Percentiles rank a stretch among this genome's conserved stretches.
Evolutionary conservation across 1,139 yeast species (phyloP).

Genomic region (Petasospora rhodanensis): DNA sequence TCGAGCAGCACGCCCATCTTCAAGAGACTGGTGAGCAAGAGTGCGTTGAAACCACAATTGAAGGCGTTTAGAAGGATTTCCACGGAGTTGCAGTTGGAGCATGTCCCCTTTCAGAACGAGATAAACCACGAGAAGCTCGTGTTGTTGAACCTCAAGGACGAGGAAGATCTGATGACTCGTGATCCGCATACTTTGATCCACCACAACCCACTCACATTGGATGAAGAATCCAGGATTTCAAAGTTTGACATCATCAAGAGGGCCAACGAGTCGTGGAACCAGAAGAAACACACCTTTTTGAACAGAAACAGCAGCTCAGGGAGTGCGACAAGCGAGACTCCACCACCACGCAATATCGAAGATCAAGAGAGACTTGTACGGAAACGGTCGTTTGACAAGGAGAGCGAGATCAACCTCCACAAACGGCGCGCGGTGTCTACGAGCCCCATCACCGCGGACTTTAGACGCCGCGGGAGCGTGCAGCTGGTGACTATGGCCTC

Average conservation of each 20-base stretch:
- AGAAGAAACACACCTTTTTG: constrained; percentile 16
- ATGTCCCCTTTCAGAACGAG: constrained; percentile 22
- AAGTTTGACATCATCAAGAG: constrained; percentile 24
- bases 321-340: too few species aligned
- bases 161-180: constrained; percentile 9
- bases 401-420: constrained; percentile 1
- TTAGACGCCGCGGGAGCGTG: constrained; percentile 17
- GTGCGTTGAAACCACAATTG: constrained; percentile 23
- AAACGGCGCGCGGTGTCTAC: constrained; percentile 27
- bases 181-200: too few species aligned
- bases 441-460: constrained; percentile 20
- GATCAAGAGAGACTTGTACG: constrained; percentile 11
- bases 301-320: constrained; percentile 2
- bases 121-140: constrained; percentile 24
- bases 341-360: constrained; percentile 8
- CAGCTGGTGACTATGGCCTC: constrained; percentile 26
- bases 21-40: constrained; percentile 22
- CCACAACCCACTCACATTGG: too few species aligned
- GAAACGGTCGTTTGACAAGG: constrained; percentile 20
- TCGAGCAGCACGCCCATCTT: constrained; percentile 23
- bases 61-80: constrained; percentile 23
- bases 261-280: constrained; percentile 26
- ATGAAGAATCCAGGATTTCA: constrained; percentile 8
- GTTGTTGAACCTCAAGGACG: constrained; percentile 22
- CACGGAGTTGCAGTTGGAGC: constrained; percentile 21